Evolutionary conservation across 441 rosid species (phyloP).

Genomic region (Croton setiger): DNA sequence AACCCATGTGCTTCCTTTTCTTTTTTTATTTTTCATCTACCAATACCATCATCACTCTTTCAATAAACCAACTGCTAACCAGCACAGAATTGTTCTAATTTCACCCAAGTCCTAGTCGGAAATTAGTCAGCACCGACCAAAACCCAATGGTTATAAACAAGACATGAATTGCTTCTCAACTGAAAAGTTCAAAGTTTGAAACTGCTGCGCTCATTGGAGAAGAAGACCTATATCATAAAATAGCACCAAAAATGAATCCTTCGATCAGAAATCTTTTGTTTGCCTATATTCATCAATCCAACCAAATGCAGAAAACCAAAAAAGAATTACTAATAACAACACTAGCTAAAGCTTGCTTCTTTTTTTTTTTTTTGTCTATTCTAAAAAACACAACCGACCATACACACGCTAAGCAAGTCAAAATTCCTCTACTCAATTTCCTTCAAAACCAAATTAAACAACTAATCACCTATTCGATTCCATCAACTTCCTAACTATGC

Average conservation of each 20-base stretch:
- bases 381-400: conserved; percentile 20
- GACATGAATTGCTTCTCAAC: neutral
- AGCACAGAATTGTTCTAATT: no score
- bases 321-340: conserved; percentile 19
- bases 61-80: no score
- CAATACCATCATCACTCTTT: no score
- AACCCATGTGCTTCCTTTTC: neutral
- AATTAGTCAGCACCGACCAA: no score
- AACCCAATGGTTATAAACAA: no score
- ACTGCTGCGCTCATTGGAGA: conserved; percentile 5
- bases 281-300: conserved; percentile 12
- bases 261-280: conserved; percentile 1
- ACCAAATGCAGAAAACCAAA: conserved; percentile 13
- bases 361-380: conserved; percentile 14
- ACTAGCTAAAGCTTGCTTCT: neutral
- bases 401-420: conserved; percentile 25
- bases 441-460: conserved; percentile 20
- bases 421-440: conserved; percentile 29
- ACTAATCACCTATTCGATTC: conserved; percentile 23
- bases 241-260: neutral
- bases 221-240: no score
- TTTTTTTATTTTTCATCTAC: no score
- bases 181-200: neutral
- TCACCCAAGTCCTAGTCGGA: no score
- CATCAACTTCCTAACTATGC: conserved; percentile 39